Conservation (phyloP, 495 filamentous ascomycete genomes). For the Tuber borchii region DNA sequence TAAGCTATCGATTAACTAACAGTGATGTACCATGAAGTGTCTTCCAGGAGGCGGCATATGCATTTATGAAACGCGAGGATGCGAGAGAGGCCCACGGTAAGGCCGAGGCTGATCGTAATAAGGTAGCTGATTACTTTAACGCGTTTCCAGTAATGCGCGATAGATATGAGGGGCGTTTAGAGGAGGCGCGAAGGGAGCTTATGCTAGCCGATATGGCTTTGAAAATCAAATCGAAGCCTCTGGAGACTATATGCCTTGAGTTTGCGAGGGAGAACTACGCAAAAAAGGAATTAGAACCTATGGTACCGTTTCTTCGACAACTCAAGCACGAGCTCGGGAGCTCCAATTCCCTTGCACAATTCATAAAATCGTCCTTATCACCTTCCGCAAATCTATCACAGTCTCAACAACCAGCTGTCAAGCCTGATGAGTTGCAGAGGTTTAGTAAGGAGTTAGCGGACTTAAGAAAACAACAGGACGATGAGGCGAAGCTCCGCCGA, state of each 20-base stretch:
- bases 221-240: slow-evolving; percentile 13
- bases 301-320: slow-evolving; percentile 23
- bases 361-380: slow-evolving; percentile 16
- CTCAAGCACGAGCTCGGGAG: slow-evolving; percentile 22
- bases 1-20: slow-evolving; percentile 18
- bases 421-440: slow-evolving; percentile 24
- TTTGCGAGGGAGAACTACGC: slow-evolving; percentile 17
- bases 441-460: slow-evolving; percentile 15
- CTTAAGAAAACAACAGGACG: slow-evolving; percentile 29
- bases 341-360: slow-evolving; percentile 25
- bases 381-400: background rate
- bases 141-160: slow-evolving; percentile 32
- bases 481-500: slow-evolving; percentile 26
- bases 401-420: slow-evolving; percentile 3
- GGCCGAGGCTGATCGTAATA: slow-evolving; percentile 27
- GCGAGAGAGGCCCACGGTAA: slow-evolving; percentile 8
- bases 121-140: slow-evolving; percentile 26
- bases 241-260: slow-evolving; percentile 20
- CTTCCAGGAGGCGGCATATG: slow-evolving; percentile 31
- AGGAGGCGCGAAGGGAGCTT: slow-evolving; percentile 18
- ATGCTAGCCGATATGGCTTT: slow-evolving; percentile 12
- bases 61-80: slow-evolving; percentile 23
- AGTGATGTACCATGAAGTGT: slow-evolving; percentile 6
- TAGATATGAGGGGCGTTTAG: slow-evolving; percentile 32
- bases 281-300: slow-evolving; percentile 19